A percentile compares a stretch with the other conserved stretches of the same genome.
These are phyloP conservation scores for Lentinus brumalis DNA, from an alignment of 768 basidiomycete genomes.

Conservation along the genomic window DNA sequence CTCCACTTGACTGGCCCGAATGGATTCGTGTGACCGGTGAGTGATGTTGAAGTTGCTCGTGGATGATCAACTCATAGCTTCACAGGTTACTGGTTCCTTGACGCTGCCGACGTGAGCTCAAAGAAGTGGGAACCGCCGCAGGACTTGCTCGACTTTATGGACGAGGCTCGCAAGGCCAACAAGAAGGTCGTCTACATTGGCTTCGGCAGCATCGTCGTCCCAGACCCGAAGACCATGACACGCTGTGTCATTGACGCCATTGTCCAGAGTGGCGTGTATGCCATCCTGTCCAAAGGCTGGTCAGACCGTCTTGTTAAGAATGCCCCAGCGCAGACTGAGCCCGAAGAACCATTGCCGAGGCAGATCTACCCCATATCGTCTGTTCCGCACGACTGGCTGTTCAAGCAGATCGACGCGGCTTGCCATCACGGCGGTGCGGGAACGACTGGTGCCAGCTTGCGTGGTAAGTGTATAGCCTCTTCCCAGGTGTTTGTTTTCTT, in stretches of 20 bases:
- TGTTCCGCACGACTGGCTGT: constrained; percentile 96
- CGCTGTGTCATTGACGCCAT: constrained; percentile 89
- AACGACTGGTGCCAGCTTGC: constrained; percentile 90
- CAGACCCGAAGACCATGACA: constrained; percentile 93
- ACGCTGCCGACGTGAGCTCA: constrained; percentile 86
- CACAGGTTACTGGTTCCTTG: constrained; percentile 94
- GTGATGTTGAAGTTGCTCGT: background rate
- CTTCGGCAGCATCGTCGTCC: constrained; percentile 96
- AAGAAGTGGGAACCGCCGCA: constrained; percentile 89
- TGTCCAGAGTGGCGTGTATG: constrained; percentile 80
- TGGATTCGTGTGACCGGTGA: constrained; percentile 93
- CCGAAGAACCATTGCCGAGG: constrained; percentile 70
- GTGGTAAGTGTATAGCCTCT: constrained; percentile 56
- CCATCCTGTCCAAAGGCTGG: constrained; percentile 98
- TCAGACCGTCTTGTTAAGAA: constrained; percentile 83
- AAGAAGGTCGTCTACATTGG: constrained; percentile 98
- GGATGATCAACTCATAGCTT: background rate
- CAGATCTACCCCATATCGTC: constrained; percentile 85
- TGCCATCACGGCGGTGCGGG: constrained; percentile 99
- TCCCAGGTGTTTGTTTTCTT: background rate
- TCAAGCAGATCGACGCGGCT: constrained; percentile 90
- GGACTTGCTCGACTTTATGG: constrained; percentile 81
- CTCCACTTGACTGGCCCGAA: constrained; percentile 97
- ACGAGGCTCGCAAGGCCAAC: constrained; percentile 65
- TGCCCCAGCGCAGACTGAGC: constrained; percentile 53